phyloP scores from a whole-genome alignment of 371 early-diverging fungal species.

The Mortierella sp. region DNA sequence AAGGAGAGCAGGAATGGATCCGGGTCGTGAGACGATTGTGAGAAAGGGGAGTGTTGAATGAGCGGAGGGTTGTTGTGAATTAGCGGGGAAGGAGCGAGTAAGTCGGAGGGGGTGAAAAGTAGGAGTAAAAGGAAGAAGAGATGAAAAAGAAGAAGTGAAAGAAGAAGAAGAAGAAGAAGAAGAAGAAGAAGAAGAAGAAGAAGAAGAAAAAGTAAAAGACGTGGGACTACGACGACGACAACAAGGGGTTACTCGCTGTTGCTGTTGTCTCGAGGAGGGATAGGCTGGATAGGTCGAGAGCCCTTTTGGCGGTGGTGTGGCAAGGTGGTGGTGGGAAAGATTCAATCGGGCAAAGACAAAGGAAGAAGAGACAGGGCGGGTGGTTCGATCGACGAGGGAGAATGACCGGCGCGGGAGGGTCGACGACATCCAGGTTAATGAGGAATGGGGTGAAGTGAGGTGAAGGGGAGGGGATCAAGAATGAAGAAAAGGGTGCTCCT shows the following conservation, averaged over 20 bases:
- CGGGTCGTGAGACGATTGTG: conserved; percentile 10
- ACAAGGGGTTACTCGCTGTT: conserved; percentile 1
- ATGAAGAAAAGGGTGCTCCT: not conserved
- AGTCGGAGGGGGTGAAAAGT: not conserved
- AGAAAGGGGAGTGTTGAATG: not conserved
- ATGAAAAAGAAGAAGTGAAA: conserved; percentile 3
- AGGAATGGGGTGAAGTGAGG: not conserved
- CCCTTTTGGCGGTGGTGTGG: not conserved
- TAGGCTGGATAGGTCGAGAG: conserved; percentile 2
- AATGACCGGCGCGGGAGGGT: conserved; percentile 1
- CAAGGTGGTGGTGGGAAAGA: not conserved
- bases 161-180: not conserved
- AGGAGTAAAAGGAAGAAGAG: not conserved
- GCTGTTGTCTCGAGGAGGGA: not conserved
- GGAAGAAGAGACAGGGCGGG: not conserved
- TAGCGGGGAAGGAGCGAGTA: not conserved
- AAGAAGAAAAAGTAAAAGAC: conserved; percentile 11
- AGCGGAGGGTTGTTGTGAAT: not conserved
- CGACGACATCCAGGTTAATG: not conserved
- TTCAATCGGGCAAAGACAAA: not conserved
- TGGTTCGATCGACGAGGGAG: not conserved
- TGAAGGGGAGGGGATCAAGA: not conserved
- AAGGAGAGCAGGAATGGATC: conserved; percentile 6
- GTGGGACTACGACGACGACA: no score
- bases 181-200: conserved; percentile 12